Conservation (phyloP, 2,329 filamentous ascomycete species). For the Sarocladiaceae sp. region DNA sequence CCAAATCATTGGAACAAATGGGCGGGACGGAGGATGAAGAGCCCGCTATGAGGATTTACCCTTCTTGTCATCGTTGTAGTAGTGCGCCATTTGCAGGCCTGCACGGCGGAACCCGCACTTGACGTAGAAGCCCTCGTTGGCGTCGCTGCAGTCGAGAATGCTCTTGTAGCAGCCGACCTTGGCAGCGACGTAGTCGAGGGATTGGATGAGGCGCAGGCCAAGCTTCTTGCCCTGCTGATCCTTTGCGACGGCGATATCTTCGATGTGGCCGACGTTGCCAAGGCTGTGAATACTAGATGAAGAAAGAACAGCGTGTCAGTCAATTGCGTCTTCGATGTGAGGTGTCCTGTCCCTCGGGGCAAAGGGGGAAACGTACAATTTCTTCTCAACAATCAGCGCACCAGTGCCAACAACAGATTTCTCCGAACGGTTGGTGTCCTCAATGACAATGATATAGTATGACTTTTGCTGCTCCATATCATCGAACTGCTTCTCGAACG, state of each 20-base stretch:
- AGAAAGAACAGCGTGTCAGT: neutral
- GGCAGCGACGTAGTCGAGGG: conserved; percentile 82
- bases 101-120: conserved; percentile 95
- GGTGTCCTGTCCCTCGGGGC: no score
- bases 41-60: conserved; percentile 30
- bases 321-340: neutral
- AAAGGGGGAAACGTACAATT: conserved; percentile 69
- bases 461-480: conserved; percentile 72
- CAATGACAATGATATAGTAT: conserved; percentile 85
- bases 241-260: conserved; percentile 93
- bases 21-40: neutral
- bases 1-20: no score
- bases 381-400: conserved; percentile 85
- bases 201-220: conserved; percentile 87
- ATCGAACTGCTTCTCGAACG: conserved; percentile 76
- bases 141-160: conserved; percentile 93
- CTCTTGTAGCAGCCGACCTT: conserved; percentile 95
- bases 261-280: conserved; percentile 87
- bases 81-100: conserved; percentile 95
- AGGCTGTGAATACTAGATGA: conserved; percentile 67
- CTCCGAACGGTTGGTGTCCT: conserved; percentile 57
- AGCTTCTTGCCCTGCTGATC: conserved; percentile 98
- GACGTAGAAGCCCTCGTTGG: conserved; percentile 95
- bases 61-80: conserved; percentile 62
- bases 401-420: conserved; percentile 82